Evolutionary conservation across 1,139 yeast species (phyloP), one percentile per base, ranked within the genome.

Genomic region (Martiniozyma asiatica): DNA sequence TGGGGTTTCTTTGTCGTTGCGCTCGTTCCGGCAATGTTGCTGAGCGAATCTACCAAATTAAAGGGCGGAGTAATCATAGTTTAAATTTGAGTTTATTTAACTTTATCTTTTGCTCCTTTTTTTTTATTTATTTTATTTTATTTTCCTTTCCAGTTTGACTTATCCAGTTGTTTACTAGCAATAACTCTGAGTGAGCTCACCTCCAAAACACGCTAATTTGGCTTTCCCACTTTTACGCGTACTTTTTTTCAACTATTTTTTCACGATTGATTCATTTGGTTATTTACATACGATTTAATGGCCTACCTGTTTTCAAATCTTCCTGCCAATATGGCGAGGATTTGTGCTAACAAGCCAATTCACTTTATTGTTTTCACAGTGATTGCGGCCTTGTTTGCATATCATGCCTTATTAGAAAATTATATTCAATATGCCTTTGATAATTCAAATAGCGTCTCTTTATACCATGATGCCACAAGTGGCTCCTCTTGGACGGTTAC

Each of bases 311-410:
- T 44, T 21, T 35, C 47, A 12, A 40, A 34, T 20, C 30, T 38
- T n/a, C 42, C 53, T 15, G 72, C 73, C 10, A 42, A 44, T 25
- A 45, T 77, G 37, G 80, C 94, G 22, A 68, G 65, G 41, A 54
- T 67, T 25, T 73, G 89, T 29, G 93, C 95, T 14, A 73, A 71
- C 41, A 71, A 77, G 47, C 99, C 99, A 20, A 84, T 89, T 44
- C 98, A 89, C 55, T 71, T 87, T 36, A 74, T 89, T 36, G 73
- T 85, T 30, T 50, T 73, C 39, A 70, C 87, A 12, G 68, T 92
- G 18, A 58, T 84, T 34, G 57, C 82, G 35, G 93, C 94, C 3
- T 77, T 94, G 8, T 61, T 80, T 34, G 84, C 92, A 9, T 89
- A 84, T 55, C 66, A 84, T 43, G 71, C 89, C 12, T 72, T 84